Evolutionary conservation across 78 protist species (phyloP).

Genomic region (Tieghemostelium lacteum): DNA sequence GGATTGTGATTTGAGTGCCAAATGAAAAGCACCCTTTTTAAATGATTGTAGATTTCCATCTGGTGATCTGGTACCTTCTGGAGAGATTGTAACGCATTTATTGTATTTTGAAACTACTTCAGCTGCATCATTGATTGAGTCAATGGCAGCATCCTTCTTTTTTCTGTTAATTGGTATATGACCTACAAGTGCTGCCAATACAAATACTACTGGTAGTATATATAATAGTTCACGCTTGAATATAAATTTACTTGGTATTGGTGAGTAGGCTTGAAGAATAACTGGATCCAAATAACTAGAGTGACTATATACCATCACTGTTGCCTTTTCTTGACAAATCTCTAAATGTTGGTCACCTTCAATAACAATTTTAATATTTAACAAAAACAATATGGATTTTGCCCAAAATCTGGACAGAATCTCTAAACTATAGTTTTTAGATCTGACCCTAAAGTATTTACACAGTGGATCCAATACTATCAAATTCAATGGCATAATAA

Average conservation of each 20-base stretch:
- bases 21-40: slow-evolving; percentile 80
- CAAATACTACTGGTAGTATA: slow-evolving; percentile 35
- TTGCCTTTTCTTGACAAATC: slow-evolving; percentile 6
- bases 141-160: slow-evolving; percentile 53
- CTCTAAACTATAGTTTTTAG: slow-evolving; percentile 13
- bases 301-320: slow-evolving; percentile 47
- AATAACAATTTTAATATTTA: not conserved
- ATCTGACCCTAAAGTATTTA: not conserved
- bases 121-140: slow-evolving; percentile 39
- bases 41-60: slow-evolving; percentile 70
- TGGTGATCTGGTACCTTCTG: slow-evolving; percentile 76
- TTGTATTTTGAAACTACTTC: not conserved
- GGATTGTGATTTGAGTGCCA: slow-evolving; percentile 48
- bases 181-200: slow-evolving; percentile 21
- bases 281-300: slow-evolving; percentile 57
- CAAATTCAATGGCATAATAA: slow-evolving; percentile 1
- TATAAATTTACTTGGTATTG: slow-evolving; percentile 36
- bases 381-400: slow-evolving; percentile 10
- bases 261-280: slow-evolving; percentile 40
- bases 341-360: slow-evolving; percentile 7
- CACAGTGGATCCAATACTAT: not conserved
- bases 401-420: slow-evolving; percentile 28
- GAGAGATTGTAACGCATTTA: slow-evolving; percentile 33
- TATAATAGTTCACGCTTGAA: slow-evolving; percentile 48
- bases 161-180: slow-evolving; percentile 75